Conservation (phyloP, 805 yeast species). For the Candida takata region DNA sequence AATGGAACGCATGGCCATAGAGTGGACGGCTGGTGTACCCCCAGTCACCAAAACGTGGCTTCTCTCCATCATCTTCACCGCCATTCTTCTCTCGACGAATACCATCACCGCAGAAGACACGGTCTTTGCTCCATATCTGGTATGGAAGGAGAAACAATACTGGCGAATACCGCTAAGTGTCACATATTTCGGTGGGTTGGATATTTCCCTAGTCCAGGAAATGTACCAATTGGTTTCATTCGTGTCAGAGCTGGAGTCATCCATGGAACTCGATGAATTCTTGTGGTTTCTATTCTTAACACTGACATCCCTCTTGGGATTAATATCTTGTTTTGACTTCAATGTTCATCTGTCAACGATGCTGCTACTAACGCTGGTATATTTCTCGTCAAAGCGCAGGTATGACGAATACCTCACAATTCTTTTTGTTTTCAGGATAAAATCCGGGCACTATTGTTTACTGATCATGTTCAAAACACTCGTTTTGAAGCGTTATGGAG, state of each 20-base stretch:
- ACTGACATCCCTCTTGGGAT: conserved; percentile 5
- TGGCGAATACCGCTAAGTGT: conserved; percentile 20
- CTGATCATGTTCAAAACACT: conserved; percentile 1
- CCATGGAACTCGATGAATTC: conserved; percentile 6
- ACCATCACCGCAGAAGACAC: conserved; percentile 7
- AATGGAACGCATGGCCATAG: conserved; percentile 20
- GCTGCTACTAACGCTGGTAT: conserved; percentile 11
- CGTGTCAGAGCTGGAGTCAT: conserved; percentile 12
- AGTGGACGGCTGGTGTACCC: conserved; percentile 15
- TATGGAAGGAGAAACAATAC: conserved; percentile 9
- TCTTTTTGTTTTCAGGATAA: conserved; percentile 11
- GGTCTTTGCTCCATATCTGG: conserved; percentile 8
- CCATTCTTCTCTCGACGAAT: conserved; percentile 10
- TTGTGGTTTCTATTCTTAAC: conserved; percentile 16
- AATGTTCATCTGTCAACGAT: no score
- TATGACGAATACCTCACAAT: conserved; percentile 10
- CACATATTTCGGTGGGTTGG: conserved; percentile 14
- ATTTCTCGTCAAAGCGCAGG: conserved; percentile 16
- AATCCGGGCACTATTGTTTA: conserved; percentile 13
- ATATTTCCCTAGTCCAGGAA: conserved; percentile 6
- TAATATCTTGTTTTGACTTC: no score
- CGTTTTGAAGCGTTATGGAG: conserved; percentile 1
- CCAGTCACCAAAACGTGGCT: conserved; percentile 18
- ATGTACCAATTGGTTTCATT: conserved; percentile 7
- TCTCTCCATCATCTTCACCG: conserved; percentile 4